Evolutionary conservation across 2,329 filamentous ascomycete species (phyloP).

Genomic region (Spiromastix sp.): DNA sequence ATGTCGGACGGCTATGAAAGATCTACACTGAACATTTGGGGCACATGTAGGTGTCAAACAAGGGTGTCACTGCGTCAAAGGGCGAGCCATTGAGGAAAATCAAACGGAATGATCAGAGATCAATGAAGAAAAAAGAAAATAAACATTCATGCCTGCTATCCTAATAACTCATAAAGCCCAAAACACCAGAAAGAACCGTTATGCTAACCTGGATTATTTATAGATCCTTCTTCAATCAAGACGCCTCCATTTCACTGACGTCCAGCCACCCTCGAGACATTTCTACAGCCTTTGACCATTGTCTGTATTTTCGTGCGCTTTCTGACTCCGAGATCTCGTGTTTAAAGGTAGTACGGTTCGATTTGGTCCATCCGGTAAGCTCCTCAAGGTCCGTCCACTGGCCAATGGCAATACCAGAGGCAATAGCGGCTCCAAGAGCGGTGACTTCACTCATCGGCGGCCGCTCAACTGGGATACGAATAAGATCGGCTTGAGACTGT

Average conservation of each 20-base stretch:
- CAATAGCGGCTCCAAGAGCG: conserved; percentile 76
- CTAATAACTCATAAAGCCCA: background rate
- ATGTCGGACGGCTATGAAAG: background rate
- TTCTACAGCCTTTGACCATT: conserved; percentile 67
- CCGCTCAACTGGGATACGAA: conserved; percentile 70
- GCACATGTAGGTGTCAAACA: background rate
- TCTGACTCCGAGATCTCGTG: conserved; percentile 52
- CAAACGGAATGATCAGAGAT: background rate
- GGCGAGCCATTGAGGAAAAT: background rate
- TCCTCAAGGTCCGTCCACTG: conserved; percentile 70
- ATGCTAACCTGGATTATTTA: conserved; percentile 2
- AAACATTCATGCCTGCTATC: background rate
- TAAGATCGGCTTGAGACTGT: conserved; percentile 74
- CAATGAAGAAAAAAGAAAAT: background rate
- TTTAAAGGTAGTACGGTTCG: conserved; percentile 58
- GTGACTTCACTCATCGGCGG: conserved; percentile 88
- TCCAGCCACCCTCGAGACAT: conserved; percentile 64
- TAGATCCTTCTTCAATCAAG: conserved; percentile 6
- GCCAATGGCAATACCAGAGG: conserved; percentile 72
- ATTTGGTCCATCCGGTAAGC: conserved; percentile 60
- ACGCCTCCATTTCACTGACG: conserved; percentile 17
- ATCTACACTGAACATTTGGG: background rate
- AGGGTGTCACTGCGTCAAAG: background rate
- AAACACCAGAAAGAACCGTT: conserved; percentile 4
- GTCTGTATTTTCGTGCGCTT: conserved; percentile 53